These are phyloP conservation scores for Russula lepida DNA, from an alignment of 768 basidiomycete genomes.

Conservation along the genomic window DNA sequence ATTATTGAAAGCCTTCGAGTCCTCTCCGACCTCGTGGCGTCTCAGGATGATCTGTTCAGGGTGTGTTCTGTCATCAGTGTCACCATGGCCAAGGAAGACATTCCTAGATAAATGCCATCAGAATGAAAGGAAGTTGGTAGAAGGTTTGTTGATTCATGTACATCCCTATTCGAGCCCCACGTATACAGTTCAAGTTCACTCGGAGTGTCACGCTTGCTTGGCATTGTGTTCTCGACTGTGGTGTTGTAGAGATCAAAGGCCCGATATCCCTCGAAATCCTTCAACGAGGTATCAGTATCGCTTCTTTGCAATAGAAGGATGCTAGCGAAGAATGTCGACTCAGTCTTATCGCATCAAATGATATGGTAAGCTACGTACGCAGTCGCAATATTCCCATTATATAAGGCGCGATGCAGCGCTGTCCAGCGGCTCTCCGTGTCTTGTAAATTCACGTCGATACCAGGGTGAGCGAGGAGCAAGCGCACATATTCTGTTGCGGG, in stretches of 20 bases:
- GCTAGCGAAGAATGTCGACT: conserved; percentile 30
- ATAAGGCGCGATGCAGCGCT: conserved; percentile 80
- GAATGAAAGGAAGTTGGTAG: not conserved
- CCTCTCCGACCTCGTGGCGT: conserved; percentile 1
- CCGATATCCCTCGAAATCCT: conserved; percentile 84
- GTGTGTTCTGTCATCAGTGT: conserved; percentile 64
- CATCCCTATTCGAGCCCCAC: conserved; percentile 68
- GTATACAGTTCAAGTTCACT: conserved; percentile 58
- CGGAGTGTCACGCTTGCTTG: not conserved
- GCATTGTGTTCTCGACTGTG: conserved; percentile 18
- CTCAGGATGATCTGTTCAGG: conserved; percentile 68
- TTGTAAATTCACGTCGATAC: conserved; percentile 66
- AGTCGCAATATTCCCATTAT: conserved; percentile 63
- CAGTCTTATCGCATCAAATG: not conserved
- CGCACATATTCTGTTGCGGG: conserved; percentile 64
- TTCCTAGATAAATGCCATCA: conserved; percentile 41
- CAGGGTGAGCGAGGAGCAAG: conserved; percentile 65
- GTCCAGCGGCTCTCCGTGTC: conserved; percentile 91
- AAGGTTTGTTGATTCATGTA: not conserved
- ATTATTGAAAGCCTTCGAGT: conserved; percentile 19
- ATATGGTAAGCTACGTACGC: conserved; percentile 38
- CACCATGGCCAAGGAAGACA: conserved; percentile 78
- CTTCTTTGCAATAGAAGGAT: conserved; percentile 64
- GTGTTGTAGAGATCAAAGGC: conserved; percentile 86
- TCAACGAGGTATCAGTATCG: conserved; percentile 63